Conservation (phyloP, 208 protist genomes). For the Leishmania tarentolae region DNA sequence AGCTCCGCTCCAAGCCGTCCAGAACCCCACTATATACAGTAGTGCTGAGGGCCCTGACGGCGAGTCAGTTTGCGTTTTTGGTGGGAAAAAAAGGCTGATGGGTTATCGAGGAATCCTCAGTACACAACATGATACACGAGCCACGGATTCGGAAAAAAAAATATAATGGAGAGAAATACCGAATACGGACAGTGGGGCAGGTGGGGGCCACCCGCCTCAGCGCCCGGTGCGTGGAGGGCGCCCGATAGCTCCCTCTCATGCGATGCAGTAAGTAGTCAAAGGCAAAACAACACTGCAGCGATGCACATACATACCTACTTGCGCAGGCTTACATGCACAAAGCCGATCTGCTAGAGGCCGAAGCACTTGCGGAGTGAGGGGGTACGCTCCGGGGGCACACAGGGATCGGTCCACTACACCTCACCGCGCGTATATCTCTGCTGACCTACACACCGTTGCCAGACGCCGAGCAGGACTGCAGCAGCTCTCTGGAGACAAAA, state of each 20-base stretch:
- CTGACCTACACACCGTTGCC: not conserved
- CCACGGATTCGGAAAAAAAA: not conserved
- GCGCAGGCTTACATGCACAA: not conserved
- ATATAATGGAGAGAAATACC: not conserved
- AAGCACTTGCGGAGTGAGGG: not conserved
- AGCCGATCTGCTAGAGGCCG: not conserved
- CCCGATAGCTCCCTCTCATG: too few relatives aligned
- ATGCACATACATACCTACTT: not conserved
- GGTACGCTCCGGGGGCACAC: not conserved
- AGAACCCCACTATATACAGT: too few relatives aligned
- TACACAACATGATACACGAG: too few relatives aligned
- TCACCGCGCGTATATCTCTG: not conserved
- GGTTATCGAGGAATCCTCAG: too few relatives aligned
- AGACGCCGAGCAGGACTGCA: not conserved
- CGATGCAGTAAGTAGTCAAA: not conserved
- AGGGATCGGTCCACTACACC: not conserved
- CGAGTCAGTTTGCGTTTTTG: too few relatives aligned
- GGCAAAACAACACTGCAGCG: too few relatives aligned
- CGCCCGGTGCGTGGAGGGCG: too few relatives aligned
- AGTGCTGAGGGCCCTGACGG: too few relatives aligned
- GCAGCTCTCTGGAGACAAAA: not conserved
- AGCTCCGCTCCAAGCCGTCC: not conserved
- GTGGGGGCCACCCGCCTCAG: too few relatives aligned
- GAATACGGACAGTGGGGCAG: too few relatives aligned
- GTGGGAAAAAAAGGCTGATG: too few relatives aligned